Evolutionary conservation across 768 basidiomycete genomes (phyloP), one percentile per base, ranked within the genome.

Genomic region (Agrocybe praecox): DNA sequence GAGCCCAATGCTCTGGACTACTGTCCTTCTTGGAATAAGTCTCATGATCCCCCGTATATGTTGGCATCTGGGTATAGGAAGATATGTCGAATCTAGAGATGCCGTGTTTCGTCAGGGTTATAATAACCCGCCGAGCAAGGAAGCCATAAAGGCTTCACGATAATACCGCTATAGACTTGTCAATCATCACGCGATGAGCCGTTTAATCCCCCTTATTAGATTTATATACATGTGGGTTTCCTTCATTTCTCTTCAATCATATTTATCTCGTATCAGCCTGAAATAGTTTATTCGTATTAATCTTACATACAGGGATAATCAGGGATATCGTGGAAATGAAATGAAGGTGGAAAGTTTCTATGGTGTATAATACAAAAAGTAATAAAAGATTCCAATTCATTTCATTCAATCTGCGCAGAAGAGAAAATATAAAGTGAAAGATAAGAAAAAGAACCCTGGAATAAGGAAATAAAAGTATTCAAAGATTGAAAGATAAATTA

Each of bases 51-150:
- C 90, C 11, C 80, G 90, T 22, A 65, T 88, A 18, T 79, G 83
- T 59, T 92, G 90, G 90, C 85, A 89, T 67, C 62, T 90, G 48
- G 90, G 90, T 9, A 74, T 92, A 52, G 89, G 87, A 55, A 80
- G 90, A 47, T 92, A 90, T 68, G 83, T 86, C 12, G 83, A 91
- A 65, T 71, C 72, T 23, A 78, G 89, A 57, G 89, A 92, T 65
- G 79, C 81, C 2, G 51, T 58, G 40, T 63, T 61, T 46, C 58
- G 61, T 46, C 67, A 71, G 47, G 53, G 33, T 23, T 58, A 46
- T 24, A 22, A 40, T 49, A 43, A 24, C 44, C 42, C 52, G 33
- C 32, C 33, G 32, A 57, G 23, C 46, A 49, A 55, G 46, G 52
- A 43, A n/a, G 43, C 47, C 1, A 49, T 46, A 15, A 49, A 54